Conservation (phyloP, 352 stramenopile species). For the Globisporangium echinulatum region DNA sequence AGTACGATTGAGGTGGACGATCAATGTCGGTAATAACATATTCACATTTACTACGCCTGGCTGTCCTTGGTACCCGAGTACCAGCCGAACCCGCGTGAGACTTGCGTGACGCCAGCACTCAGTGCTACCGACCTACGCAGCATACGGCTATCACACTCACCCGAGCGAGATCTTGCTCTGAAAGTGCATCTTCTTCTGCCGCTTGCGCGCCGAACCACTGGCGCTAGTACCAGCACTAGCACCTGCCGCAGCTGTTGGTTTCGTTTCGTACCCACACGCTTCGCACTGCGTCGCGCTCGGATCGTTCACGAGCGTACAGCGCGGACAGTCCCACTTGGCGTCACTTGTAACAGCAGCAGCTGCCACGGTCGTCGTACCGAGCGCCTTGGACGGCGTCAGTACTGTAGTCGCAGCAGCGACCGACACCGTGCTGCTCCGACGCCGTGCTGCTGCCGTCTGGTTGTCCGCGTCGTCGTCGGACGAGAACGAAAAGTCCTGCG, state of each 20-base stretch:
- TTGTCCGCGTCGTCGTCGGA: conserved; percentile 17
- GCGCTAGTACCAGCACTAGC: too few species aligned
- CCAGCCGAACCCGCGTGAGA: conserved; percentile 9
- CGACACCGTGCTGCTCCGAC: too few species aligned
- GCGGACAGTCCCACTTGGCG: conserved; percentile 61
- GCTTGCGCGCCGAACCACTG: conserved; percentile 30
- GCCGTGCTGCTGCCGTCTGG: too few species aligned
- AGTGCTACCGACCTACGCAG: too few species aligned
- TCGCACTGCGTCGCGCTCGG: conserved; percentile 40
- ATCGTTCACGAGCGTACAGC: conserved; percentile 79
- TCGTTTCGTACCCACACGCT: conserved; percentile 53
- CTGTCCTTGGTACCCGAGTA: conserved; percentile 11
- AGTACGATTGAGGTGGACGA: too few species aligned
- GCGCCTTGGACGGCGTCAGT: background rate
- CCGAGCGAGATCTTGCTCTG: conserved; percentile 43
- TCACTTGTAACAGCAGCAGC: conserved; percentile 7
- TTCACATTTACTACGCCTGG: conserved; percentile 2
- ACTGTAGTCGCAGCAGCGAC: background rate
- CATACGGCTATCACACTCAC: too few species aligned
- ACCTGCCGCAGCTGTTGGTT: conserved; percentile 2
- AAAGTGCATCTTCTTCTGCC: conserved; percentile 68
- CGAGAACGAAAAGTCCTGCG: conserved; percentile 27
- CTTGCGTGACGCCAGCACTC: too few species aligned
- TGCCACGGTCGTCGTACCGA: background rate
- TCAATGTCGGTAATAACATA: conserved; percentile 15